Evolutionary conservation across 305 asterid species (phyloP), one percentile per base, ranked within the genome.

Genomic region (Nicotiana rustica): DNA sequence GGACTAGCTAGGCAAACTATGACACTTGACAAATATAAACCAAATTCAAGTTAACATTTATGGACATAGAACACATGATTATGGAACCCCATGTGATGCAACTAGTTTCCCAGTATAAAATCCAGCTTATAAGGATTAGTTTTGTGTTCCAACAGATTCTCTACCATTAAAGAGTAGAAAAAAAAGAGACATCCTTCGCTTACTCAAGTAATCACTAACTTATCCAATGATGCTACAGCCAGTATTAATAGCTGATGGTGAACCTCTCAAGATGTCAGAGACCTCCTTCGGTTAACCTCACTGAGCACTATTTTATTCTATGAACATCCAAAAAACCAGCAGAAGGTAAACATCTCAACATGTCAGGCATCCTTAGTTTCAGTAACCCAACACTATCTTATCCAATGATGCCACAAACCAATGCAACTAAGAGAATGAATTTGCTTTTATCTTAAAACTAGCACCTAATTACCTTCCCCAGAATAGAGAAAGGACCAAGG

Each of bases 381-480:
- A 14, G 36, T 70, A 70, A 44, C 18, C 78, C 44, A 70, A 12
- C 57, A 70, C 6, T 44, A 70, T 44, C 60, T 70, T 52, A 70
- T 12, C 78, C 18, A 70, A 44, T 70, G 77, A 69, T 38, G 57
- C 57, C 77, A 69, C 77, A 69, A 41, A 69, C 47, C 33, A 38
- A 69, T 38, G 12, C 47, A 29, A 38, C 57, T 38, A 38, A 38
- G 77, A 4, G 15, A n/a, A 35, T 35, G 76, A 17, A 35, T 4
- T 44, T 67, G 52, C 77, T 38, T 70, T 18, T 38, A 55, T 10
- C 33, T 36, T 18, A 18, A 4, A 68, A 38, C 5, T 38, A 70
- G 35, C 35, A 70, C 59, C 18, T 70, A 70, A 70, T 70, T 41
- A 41, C 77, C 59, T 70, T 70, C 77, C 17, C 77, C 77, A 38